Evolutionary conservation across 2,329 filamentous ascomycete genomes (phyloP).

Genomic region (Amauroascus verrucosus): DNA sequence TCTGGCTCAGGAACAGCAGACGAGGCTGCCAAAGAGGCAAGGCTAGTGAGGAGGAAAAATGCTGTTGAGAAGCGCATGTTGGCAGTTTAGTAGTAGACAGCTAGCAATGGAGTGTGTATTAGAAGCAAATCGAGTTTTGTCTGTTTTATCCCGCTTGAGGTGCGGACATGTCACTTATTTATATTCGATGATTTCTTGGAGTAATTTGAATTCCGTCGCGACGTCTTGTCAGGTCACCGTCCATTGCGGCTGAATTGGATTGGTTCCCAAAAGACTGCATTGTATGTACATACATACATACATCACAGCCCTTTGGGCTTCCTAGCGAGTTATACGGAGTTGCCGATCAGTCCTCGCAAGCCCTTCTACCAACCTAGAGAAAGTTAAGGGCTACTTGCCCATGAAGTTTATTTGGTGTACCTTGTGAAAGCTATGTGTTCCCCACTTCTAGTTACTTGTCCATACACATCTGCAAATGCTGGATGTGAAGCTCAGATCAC

Average conservation of each 20-base stretch:
- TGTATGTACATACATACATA: no score
- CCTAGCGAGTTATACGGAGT: no score
- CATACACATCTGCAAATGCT: no score
- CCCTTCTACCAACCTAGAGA: no score
- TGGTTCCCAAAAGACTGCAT: neutral
- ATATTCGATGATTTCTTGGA: neutral
- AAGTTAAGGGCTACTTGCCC: no score
- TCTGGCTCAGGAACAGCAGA: conserved; percentile 6
- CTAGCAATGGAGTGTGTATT: neutral
- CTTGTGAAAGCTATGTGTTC: no score
- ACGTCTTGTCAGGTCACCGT: neutral
- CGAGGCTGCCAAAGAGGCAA: conserved; percentile 9
- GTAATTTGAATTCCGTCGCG: neutral
- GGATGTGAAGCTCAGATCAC: no score
- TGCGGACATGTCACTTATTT: neutral
- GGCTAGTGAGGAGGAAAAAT: conserved; percentile 7
- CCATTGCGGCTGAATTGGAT: neutral
- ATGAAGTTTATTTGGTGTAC: no score
- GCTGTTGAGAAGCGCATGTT: conserved; percentile 12
- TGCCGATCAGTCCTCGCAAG: no score
- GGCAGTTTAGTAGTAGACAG: neutral
- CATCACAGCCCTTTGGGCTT: neutral
- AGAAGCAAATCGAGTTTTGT: neutral
- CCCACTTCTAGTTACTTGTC: no score
- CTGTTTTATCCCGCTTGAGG: neutral